Conservation (phyloP, 257 asterid genomes). For the Nicotiana otophora region DNA sequence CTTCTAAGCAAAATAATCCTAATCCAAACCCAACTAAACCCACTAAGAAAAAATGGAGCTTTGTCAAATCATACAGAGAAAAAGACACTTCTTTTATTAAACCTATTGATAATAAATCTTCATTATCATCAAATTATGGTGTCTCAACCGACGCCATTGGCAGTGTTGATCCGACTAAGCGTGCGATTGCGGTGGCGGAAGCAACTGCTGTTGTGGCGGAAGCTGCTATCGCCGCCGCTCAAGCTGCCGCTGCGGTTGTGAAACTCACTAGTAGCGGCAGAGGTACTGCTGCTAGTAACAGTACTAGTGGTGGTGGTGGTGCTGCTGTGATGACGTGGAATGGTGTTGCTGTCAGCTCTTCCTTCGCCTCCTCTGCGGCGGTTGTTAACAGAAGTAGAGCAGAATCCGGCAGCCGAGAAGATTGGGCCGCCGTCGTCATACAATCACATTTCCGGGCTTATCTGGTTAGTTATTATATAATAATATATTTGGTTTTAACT, state of each 20-base stretch:
- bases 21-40: constrained; percentile 19
- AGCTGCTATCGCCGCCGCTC: constrained; percentile 83
- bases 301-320: background rate
- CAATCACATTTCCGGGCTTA: constrained; percentile 47
- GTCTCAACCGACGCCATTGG: background rate
- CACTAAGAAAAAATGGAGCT: constrained; percentile 64
- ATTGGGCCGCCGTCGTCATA: constrained; percentile 33
- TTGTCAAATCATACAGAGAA: constrained; percentile 32
- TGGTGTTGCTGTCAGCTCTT: background rate
- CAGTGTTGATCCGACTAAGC: constrained; percentile 38
- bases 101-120: background rate
- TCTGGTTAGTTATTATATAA: constrained; percentile 28
- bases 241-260: constrained; percentile 73
- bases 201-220: constrained; percentile 72
- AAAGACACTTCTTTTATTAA: background rate
- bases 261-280: constrained; percentile 53
- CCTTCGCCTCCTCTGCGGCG: constrained; percentile 1
- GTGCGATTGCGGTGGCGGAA: constrained; percentile 65
- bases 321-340: constrained; percentile 2
- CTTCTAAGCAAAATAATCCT: background rate
- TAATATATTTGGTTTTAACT: background rate
- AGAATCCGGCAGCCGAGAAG: constrained; percentile 15
- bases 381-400: constrained; percentile 13
- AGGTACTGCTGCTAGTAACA: background rate
- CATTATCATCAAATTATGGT: constrained; percentile 4